Percentiles rank a stretch among this genome's conserved stretches.
phyloP scores from a whole-genome alignment of 2,329 filamentous ascomycete species.

The Beauveria pseudobassiana region DNA sequence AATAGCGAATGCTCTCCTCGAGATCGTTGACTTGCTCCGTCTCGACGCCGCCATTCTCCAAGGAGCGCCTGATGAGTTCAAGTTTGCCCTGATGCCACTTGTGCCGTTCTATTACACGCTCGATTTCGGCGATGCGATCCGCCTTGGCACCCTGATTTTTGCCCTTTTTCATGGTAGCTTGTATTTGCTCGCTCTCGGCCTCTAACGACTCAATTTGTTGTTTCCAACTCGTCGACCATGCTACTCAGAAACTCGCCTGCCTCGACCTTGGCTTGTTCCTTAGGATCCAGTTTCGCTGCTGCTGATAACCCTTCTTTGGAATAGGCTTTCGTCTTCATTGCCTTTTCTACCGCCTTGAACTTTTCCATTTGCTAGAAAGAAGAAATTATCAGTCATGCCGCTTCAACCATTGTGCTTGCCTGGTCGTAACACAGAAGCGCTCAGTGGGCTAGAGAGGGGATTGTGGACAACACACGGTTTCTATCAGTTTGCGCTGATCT shows the following conservation, averaged over 20 bases:
- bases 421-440: neutral
- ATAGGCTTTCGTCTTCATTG: conserved; percentile 99
- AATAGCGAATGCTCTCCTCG: conserved; percentile 90
- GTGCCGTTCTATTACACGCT: conserved; percentile 78
- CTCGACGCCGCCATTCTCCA: conserved; percentile 91
- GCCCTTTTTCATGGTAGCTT: conserved; percentile 87
- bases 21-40: conserved; percentile 79
- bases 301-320: conserved; percentile 95
- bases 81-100: conserved; percentile 95
- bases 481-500: conserved; percentile 91
- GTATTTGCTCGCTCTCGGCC: conserved; percentile 79
- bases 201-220: conserved; percentile 89
- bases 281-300: conserved; percentile 90
- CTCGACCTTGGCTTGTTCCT: conserved; percentile 90
- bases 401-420: neutral
- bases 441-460: neutral
- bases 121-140: conserved; percentile 81
- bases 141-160: conserved; percentile 80
- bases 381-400: conserved; percentile 11
- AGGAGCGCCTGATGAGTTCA: conserved; percentile 78
- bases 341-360: conserved; percentile 99
- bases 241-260: conserved; percentile 75
- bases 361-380: conserved; percentile 86
- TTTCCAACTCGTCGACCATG: conserved; percentile 85
- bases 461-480: conserved; percentile 62